Evolutionary conservation across 1,284 basidiomycete genomes (phyloP).

Genomic region (Rugiboletus extremiorientalis): DNA sequence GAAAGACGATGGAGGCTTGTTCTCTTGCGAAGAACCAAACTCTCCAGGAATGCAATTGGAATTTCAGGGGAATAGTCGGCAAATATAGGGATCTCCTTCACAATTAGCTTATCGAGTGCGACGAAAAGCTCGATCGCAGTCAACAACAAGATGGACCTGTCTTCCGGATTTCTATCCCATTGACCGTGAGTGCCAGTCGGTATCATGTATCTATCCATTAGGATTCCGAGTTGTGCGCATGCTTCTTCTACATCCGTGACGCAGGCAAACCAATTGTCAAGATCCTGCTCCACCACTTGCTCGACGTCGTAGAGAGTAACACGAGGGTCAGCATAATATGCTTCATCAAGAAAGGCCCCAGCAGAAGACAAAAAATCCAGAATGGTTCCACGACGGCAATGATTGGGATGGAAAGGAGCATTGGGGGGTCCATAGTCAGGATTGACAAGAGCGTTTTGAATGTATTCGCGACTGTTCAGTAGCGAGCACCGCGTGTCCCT

Average conservation of each 20-base stretch:
- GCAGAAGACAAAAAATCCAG: slow-evolving; percentile 15
- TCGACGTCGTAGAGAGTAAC: slow-evolving; percentile 37
- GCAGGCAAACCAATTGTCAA: slow-evolving; percentile 31
- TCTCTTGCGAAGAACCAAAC: slow-evolving; percentile 39
- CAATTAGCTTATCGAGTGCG: slow-evolving; percentile 40
- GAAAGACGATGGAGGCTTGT: slow-evolving; percentile 30
- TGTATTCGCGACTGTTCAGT: slow-evolving; percentile 22
- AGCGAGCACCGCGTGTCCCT: slow-evolving; percentile 33
- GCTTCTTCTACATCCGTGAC: slow-evolving; percentile 10
- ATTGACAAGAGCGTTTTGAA: slow-evolving; percentile 15
- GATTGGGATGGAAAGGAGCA: slow-evolving; percentile 10
- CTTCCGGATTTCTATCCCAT: slow-evolving; percentile 30
- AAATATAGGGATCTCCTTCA: slow-evolving; percentile 38
- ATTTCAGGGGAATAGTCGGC: slow-evolving; percentile 47
- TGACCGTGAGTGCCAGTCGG: no score
- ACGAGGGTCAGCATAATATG: slow-evolving; percentile 7
- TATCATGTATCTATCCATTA: slow-evolving; percentile 28
- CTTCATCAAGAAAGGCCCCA: slow-evolving; percentile 9
- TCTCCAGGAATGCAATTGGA: slow-evolving; percentile 35
- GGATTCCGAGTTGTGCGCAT: slow-evolving; percentile 15
- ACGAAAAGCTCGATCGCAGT: slow-evolving; percentile 45
- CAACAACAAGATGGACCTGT: slow-evolving; percentile 38
- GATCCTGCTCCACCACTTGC: slow-evolving; percentile 19
- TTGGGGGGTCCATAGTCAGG: background rate
- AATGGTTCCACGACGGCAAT: slow-evolving; percentile 6